A percentile compares a stretch with the other conserved stretches of the same genome.
Evolutionary conservation across 306 rosid species (phyloP).

Genomic region (Ormosia emarginata): DNA sequence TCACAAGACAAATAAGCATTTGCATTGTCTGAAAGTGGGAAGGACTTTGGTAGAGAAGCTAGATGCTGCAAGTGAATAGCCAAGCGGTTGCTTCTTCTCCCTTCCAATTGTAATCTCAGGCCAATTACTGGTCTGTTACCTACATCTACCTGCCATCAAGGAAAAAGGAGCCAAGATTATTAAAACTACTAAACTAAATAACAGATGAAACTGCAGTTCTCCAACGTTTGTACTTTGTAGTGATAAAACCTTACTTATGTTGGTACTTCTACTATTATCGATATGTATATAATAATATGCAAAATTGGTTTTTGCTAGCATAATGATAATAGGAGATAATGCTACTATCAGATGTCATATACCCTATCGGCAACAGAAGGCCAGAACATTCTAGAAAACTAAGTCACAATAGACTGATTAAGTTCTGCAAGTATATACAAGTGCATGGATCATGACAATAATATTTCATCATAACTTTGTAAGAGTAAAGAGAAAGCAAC

Average conservation of each 20-base stretch:
- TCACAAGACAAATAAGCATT: constrained; percentile 43
- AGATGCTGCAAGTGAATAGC: constrained; percentile 86
- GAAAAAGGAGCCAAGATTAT: background rate
- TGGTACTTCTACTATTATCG: background rate
- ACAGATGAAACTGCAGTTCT: background rate
- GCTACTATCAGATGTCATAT: background rate
- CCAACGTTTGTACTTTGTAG: background rate
- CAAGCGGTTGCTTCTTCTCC: constrained; percentile 75
- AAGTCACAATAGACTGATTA: background rate
- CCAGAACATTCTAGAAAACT: background rate
- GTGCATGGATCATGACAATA: background rate
- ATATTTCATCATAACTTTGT: background rate
- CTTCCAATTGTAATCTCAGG: constrained; percentile 75
- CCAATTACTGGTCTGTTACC: constrained; percentile 92
- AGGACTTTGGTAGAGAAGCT: constrained; percentile 66
- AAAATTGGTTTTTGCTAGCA: background rate
- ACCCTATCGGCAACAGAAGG: background rate
- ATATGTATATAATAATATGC: background rate
- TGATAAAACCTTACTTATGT: background rate
- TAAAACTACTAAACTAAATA: background rate
- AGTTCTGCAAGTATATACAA: background rate
- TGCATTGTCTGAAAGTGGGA: constrained; percentile 72
- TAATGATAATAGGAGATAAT: background rate
- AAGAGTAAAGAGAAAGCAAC: background rate
- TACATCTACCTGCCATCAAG: constrained; percentile 66